Evolutionary conservation across 208 protist genomes (phyloP).

Genomic region (Trypanosoma melophagium): DNA sequence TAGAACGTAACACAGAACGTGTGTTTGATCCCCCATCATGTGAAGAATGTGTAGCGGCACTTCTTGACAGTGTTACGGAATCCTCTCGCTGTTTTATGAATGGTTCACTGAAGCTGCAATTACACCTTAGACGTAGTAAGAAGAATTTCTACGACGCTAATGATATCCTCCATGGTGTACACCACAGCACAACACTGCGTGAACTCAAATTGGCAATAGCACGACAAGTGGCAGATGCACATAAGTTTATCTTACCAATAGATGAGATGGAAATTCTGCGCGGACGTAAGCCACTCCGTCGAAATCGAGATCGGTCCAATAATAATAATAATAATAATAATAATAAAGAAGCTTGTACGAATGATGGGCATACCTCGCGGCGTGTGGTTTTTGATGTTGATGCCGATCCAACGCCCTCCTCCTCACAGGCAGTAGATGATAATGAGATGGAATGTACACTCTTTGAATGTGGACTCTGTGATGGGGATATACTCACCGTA

Average conservation of each 20-base stretch:
- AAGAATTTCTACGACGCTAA: constrained; percentile 72
- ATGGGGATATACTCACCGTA: constrained; percentile 67
- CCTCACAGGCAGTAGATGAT: not conserved
- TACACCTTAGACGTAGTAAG: constrained; percentile 77
- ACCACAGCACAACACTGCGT: constrained; percentile 60
- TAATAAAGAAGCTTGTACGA: too few species aligned
- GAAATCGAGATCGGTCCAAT: constrained; percentile 1
- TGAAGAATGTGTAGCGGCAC: constrained; percentile 30
- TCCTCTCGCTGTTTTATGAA: constrained; percentile 49
- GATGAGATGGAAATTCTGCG: constrained; percentile 54
- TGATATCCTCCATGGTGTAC: constrained; percentile 49
- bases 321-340: not conserved
- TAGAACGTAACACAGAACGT: constrained; percentile 48
- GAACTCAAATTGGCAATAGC: constrained; percentile 57
- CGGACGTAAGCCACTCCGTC: constrained; percentile 57
- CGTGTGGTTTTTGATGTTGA: not conserved
- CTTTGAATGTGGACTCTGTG: constrained; percentile 60
- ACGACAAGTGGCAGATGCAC: constrained; percentile 42
- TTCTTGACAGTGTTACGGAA: constrained; percentile 44
- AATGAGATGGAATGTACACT: constrained; percentile 47
- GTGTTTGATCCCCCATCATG: constrained; percentile 48
- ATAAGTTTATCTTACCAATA: constrained; percentile 52
- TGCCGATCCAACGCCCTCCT: not conserved
- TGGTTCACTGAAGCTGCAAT: constrained; percentile 54
- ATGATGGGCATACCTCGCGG: not conserved